Evolutionary conservation across 768 basidiomycete genomes (phyloP), one percentile per base, ranked within the genome.

Genomic region (Leccinum boreale): DNA sequence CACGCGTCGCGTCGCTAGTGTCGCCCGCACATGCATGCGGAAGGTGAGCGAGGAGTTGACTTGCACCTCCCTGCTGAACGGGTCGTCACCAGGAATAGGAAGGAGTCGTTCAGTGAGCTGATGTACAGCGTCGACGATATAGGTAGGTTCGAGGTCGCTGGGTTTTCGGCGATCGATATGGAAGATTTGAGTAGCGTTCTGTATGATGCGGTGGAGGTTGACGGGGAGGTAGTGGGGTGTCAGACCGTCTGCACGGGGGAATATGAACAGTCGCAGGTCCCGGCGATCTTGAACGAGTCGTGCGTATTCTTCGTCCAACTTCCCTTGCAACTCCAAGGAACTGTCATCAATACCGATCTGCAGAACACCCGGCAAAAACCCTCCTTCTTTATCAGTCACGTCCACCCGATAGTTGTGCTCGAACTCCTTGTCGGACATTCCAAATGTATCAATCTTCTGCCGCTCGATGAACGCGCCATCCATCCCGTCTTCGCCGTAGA

Each of bases 401-500:
- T 98, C 97, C 47, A 99, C 93, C n/a, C 91, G 88, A 72, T 94
- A 99, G 61, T 87, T 85, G 72, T 89, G 87, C 70, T 94, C 89
- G 74, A 98, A 98, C 55, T 90, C 85, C 61, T 78, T 79, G 73
- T 97, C 74, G 64, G 82, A 90, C 58, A 97, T 77, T 23, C 84
- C 87, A 62, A 93, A 94, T 0, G 92, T 93, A 63, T 96, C 93
- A 53, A 98, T 87, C 53, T 83, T 88, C 75, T 99, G 97, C 62
- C 89, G 90, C 77, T 99, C 97, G 70, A 99, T 97, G 73, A 87
- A 95, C 0, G 94, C 93, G 58, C 92, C 97, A 68, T 99, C 97
- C 91, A 98, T 98, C 45, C 97, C 97, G 67, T 99, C 97, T 70
- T 99, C 97, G 29, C 97, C 97, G 62, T 99, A 99, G 23, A 93